Conservation (phyloP, 108 stramenopile species). For the Schizochytrium sp. region DNA sequence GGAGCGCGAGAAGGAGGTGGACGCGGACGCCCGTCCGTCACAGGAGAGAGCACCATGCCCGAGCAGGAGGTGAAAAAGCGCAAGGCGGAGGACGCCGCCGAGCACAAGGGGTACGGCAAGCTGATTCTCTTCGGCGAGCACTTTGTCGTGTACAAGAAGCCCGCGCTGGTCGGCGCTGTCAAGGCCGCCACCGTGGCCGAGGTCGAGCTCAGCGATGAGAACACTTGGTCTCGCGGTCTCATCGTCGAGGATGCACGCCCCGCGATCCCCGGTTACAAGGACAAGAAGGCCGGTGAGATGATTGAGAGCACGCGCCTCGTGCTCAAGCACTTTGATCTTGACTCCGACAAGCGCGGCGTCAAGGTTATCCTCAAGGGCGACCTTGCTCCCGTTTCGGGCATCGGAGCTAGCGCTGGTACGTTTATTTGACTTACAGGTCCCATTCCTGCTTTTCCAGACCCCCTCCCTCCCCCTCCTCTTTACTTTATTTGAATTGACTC, state of each 20-base stretch:
- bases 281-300: constrained; percentile 65
- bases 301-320: constrained; percentile 60
- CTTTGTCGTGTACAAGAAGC: constrained; percentile 76
- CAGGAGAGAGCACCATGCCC: too few species aligned
- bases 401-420: constrained; percentile 51
- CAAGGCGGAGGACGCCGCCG: background rate
- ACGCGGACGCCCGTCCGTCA: too few species aligned
- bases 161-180: constrained; percentile 72
- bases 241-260: constrained; percentile 68
- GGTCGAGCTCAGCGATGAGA: constrained; percentile 26
- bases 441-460: too few species aligned
- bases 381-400: constrained; percentile 65
- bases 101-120: constrained; percentile 61
- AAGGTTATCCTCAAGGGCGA: constrained; percentile 68
- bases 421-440: background rate
- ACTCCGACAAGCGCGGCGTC: constrained; percentile 37
- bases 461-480: too few species aligned
- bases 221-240: constrained; percentile 18
- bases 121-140: constrained; percentile 77
- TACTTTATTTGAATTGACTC: too few species aligned
- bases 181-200: constrained; percentile 68
- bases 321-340: constrained; percentile 58
- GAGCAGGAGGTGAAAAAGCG: background rate
- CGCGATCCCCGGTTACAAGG: constrained; percentile 72
- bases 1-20: too few species aligned